A percentile compares a stretch with the other conserved stretches of the same genome.
Conservation (phyloP, 352 stramenopile species). For the Poterioochromonas sp. region DNA sequence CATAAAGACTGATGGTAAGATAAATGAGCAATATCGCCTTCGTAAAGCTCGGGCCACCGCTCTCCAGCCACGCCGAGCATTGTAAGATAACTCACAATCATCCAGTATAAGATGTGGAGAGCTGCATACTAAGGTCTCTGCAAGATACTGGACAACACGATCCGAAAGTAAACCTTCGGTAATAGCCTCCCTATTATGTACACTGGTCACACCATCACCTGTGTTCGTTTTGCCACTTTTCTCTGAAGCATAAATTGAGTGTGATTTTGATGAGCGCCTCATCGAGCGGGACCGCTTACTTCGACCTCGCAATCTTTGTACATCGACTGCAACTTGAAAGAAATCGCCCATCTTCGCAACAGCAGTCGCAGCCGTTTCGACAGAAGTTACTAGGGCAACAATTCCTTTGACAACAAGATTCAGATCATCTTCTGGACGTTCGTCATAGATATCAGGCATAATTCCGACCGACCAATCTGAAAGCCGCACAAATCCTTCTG, state of each 20-base stretch:
- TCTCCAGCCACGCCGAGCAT: background rate
- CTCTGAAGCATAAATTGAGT: background rate
- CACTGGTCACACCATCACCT: background rate
- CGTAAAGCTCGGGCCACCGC: constrained; percentile 7
- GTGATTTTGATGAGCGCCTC: background rate
- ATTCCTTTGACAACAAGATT: background rate
- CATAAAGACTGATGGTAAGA: background rate
- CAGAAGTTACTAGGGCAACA: background rate
- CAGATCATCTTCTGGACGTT: background rate
- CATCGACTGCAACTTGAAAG: background rate
- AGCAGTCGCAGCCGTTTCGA: background rate
- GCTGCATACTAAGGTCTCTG: background rate
- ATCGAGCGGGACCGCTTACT: background rate
- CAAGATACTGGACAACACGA: constrained; percentile 14
- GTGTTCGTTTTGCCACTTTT: too few species aligned
- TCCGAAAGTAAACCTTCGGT: background rate
- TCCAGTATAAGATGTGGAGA: background rate
- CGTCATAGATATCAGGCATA: background rate
- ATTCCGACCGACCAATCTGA: background rate
- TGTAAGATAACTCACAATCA: constrained; percentile 8
- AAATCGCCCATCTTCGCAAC: background rate
- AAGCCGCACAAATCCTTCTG: background rate
- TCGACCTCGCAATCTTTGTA: background rate
- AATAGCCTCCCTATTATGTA: background rate
- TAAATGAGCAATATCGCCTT: background rate